Percentiles rank a stretch among this genome's conserved stretches.
These are phyloP conservation scores for Colletotrichum limetticola DNA, from an alignment of 2,329 filamentous ascomycete genomes.

Conservation along the genomic window DNA sequence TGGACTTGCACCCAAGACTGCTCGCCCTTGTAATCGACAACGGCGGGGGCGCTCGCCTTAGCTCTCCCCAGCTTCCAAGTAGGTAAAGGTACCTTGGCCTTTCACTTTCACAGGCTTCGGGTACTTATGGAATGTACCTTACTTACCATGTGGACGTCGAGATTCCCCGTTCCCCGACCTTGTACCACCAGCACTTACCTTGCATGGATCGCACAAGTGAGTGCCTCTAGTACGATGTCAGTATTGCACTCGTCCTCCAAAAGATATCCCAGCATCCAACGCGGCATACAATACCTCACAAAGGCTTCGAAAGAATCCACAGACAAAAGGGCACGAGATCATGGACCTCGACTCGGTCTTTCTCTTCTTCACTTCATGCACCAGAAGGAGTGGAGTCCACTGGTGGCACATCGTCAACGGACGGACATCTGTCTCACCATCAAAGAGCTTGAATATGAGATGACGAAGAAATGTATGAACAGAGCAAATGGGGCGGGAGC, in stretches of 20 bases:
- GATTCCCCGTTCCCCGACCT: neutral
- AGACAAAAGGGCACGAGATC: neutral
- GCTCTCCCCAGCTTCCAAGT: neutral
- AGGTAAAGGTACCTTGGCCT: no score
- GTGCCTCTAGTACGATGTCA: no score
- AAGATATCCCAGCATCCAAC: neutral
- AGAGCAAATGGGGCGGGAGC: neutral
- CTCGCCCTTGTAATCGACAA: neutral
- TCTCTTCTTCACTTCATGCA: neutral
- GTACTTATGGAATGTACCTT: neutral
- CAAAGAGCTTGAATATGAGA: constrained; percentile 24
- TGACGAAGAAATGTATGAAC: neutral
- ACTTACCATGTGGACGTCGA: neutral
- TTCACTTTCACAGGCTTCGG: neutral
- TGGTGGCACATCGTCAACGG: neutral
- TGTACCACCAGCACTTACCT: neutral
- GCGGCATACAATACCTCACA: neutral
- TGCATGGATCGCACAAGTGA: no score
- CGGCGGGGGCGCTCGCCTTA: neutral
- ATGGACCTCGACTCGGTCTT: neutral
- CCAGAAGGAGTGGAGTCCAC: constrained; percentile 13
- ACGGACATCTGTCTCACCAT: constrained; percentile 31
- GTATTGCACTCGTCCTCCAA: neutral
- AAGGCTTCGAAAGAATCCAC: neutral
- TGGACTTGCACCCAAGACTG: neutral